These are phyloP conservation scores for Inga oerstediana DNA, from an alignment of 306 rosid species.

Conservation along the genomic window DNA sequence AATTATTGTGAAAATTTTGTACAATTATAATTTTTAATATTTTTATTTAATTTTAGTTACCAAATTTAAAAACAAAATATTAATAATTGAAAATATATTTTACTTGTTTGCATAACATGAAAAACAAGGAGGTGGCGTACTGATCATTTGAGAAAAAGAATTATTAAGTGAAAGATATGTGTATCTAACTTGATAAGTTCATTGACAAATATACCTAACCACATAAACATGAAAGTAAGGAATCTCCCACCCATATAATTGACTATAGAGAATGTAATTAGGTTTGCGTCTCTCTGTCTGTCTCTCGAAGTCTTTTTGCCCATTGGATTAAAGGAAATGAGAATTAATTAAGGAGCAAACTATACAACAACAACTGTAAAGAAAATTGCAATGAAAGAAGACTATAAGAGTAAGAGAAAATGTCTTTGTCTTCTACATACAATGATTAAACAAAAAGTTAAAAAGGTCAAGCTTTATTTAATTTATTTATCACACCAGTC, in stretches of 20 bases:
- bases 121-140: neutral
- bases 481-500: neutral
- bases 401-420: neutral
- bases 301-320: no score
- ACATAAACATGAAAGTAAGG: neutral
- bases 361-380: neutral
- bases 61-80: neutral
- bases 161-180: neutral
- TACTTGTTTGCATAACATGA: neutral
- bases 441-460: neutral
- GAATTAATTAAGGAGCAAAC: neutral
- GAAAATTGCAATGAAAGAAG: neutral
- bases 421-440: neutral
- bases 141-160: neutral
- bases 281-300: neutral
- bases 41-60: no score
- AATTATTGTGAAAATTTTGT: no score
- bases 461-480: neutral
- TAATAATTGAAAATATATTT: neutral
- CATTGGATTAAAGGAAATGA: neutral
- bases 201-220: neutral
- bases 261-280: neutral
- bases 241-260: neutral
- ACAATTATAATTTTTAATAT: no score
- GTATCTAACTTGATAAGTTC: neutral